Conservation (phyloP, 1,284 basidiomycete genomes). For the Trametes versicolor region DNA sequence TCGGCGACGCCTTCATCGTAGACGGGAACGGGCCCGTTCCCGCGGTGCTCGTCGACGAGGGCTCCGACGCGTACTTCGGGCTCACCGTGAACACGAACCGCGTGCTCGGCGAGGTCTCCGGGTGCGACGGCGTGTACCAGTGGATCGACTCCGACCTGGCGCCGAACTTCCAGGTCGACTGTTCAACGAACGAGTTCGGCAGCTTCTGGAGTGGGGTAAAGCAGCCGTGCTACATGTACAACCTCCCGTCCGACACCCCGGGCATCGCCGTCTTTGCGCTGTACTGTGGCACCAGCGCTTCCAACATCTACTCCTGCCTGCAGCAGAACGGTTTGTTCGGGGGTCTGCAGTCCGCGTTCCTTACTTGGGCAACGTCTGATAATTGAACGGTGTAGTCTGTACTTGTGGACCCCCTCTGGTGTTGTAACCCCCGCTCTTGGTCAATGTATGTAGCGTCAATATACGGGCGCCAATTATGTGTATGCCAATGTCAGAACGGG, state of each 20-base stretch:
- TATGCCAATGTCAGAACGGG: no score
- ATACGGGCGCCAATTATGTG: no score
- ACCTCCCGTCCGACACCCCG: not conserved
- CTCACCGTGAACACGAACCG: not conserved
- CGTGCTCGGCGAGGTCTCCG: not conserved
- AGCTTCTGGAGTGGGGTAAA: slow-evolving; percentile 19
- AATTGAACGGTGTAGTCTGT: no score
- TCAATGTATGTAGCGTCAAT: no score
- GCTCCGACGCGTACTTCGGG: slow-evolving; percentile 22
- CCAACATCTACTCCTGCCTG: slow-evolving; percentile 20
- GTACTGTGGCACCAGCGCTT: slow-evolving; percentile 9
- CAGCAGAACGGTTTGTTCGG: slow-evolving; percentile 5
- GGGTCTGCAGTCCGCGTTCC: slow-evolving; percentile 1
- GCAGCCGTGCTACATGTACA: slow-evolving; percentile 19
- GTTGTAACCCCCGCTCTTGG: no score
- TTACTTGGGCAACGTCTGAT: slow-evolving; percentile 9
- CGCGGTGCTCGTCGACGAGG: slow-evolving; percentile 12
- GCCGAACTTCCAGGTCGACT: slow-evolving; percentile 17
- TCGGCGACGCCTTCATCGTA: slow-evolving; percentile 4
- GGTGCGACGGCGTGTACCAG: slow-evolving; percentile 2
- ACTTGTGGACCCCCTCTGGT: no score
- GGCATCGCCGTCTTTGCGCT: not conserved
- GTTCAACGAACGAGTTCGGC: slow-evolving; percentile 17
- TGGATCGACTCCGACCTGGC: not conserved
- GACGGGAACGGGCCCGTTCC: slow-evolving; percentile 1